Base-by-base conservation (phyloP, 805 yeast genomes). In the Brettanomyces anomalus region DNA sequence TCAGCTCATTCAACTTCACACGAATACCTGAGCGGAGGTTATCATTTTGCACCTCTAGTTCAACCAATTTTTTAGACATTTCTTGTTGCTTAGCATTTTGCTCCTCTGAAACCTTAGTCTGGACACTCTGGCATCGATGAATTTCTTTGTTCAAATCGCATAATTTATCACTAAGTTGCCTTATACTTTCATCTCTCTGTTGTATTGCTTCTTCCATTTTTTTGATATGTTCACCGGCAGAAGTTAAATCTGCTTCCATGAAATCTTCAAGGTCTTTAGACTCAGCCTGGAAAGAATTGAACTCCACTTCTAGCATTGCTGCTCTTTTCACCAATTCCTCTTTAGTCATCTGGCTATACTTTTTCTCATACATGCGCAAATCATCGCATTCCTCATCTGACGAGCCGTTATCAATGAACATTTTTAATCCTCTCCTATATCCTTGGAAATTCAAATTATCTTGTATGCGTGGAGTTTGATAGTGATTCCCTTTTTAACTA, bases 11-110 rank as follows among this genome's bases (percentile, higher is more conserved):
- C 28, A 43, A 41, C 7, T 47, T 19, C 5, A 49, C 48, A n/a
- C 62, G 46, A 14, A 54, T 28, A 1, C 45, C 43, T 15, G 54
- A 48, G 31, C 54, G 57, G 24, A 57, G 36, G 16, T 48, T 26
- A 42, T 59, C 64, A 42, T 55, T 56, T 20, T 43, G 39, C 2
- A 54, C 50, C 42, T 59, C 64, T 7, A 52, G 40, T 14, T 48
- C 42, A 2, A 50, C 48, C n/a, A 58, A n/a, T 39, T 42, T 45
- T 11, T 33, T 39, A 14, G 40, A 46, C n/a, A 46, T 36, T n/a
- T 43, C 35, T 7, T 42, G 38, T 5, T 43, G 14, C 43, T 44
- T 38, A 19, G 26, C 16, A 36, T 48, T 43, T 17, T 44, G 21
- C 28, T 45, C 35, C 31, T n/a, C 17, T 18, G 20, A 18, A 10